Base-by-base conservation (phyloP, 345 rosid species). In the Arabis hirsuta region DNA sequence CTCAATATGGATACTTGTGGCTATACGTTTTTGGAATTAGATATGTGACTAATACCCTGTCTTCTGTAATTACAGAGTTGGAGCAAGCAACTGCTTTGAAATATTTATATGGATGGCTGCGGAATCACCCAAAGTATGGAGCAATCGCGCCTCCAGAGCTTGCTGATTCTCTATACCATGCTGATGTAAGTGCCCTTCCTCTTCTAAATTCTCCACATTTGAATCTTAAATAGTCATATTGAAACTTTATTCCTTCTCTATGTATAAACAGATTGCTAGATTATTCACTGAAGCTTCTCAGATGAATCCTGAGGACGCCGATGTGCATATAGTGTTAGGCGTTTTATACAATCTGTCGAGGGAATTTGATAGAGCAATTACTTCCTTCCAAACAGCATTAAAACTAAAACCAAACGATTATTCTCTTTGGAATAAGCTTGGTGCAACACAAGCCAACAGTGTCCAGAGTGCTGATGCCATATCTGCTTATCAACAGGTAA, bases 371-470 rank as follows among this genome's bases (percentile, higher is more conserved):
- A 96, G 83, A 79, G 99, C 98, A 53, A 90, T 96, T 65, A 78
- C 65, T 19, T 83, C 97, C 58, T 96, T 96, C 77, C 83, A 86
- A 79, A 88, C 81, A 14, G 97, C 99, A 26, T 78, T 96, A 67
- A 78, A 90, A 76, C 90, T 95, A 66, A 90, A 87, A 82, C 99
- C 99, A 80, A 84, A 83, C 53, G 99, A 96, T 81, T 96, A 96
- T 81, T 96, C 99, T 24, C 96, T 96, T 13, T 96, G 99, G 99
- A 96, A 96, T 83, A 92, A 96, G 80, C 92, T 92, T 42, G 98
- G 99, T 36, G 99, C 99, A 26, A 96, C 99, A 50, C 97, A 92
- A 81, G 99, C 98, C 65, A 96, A 96, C 80, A 96, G 99, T 77
- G 91, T 92, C 73, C 98, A 92, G 79, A 90, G 99, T 85, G 87